A percentile compares a stretch with the other conserved stretches of the same genome.
These are phyloP conservation scores for Penicillium thymicola DNA, from an alignment of 2,329 filamentous ascomycete genomes.

Conservation along the genomic window DNA sequence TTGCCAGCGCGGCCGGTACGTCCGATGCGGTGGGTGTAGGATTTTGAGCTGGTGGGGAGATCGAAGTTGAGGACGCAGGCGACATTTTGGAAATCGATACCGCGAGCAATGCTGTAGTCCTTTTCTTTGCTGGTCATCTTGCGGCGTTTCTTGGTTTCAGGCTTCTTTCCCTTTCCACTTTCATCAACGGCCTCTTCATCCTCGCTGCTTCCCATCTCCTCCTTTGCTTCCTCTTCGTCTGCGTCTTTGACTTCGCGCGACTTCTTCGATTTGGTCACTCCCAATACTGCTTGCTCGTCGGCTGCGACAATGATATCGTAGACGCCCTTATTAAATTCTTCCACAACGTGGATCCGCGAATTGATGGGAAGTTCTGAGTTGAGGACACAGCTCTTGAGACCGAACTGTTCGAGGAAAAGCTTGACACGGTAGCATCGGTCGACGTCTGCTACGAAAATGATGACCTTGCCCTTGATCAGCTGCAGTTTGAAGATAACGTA, in stretches of 20 bases:
- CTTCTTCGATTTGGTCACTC: conserved; percentile 44
- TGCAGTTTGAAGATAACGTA: conserved; percentile 96
- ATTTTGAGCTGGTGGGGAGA: conserved; percentile 80
- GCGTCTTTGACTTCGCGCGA: conserved; percentile 24
- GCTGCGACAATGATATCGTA: conserved; percentile 98
- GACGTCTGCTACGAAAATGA: conserved; percentile 79
- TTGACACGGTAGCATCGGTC: conserved; percentile 90
- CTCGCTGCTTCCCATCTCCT: conserved; percentile 38
- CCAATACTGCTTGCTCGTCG: conserved; percentile 83
- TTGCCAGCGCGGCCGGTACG: conserved; percentile 88
- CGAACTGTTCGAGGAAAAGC: conserved; percentile 94
- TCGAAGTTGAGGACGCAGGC: conserved; percentile 96
- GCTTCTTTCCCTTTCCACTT: conserved; percentile 22
- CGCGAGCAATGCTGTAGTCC: conserved; percentile 92
- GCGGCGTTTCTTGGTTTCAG: conserved; percentile 55
- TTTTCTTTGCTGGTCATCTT: conserved; percentile 67
- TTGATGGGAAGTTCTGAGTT: conserved; percentile 95
- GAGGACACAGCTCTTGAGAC: conserved; percentile 85
- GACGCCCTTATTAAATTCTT: conserved; percentile 94
- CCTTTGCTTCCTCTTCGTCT: conserved; percentile 26
- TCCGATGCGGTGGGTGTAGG: conserved; percentile 95
- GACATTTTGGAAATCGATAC: conserved; percentile 96
- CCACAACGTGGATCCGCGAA: conserved; percentile 86
- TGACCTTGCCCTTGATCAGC: conserved; percentile 87
- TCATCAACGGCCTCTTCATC: conserved; percentile 36